Percentiles rank a stretch among this genome's conserved stretches.
These are phyloP conservation scores for Cladophialophora chaetospira DNA, from an alignment of 2,329 filamentous ascomycete genomes.

Conservation along the genomic window DNA sequence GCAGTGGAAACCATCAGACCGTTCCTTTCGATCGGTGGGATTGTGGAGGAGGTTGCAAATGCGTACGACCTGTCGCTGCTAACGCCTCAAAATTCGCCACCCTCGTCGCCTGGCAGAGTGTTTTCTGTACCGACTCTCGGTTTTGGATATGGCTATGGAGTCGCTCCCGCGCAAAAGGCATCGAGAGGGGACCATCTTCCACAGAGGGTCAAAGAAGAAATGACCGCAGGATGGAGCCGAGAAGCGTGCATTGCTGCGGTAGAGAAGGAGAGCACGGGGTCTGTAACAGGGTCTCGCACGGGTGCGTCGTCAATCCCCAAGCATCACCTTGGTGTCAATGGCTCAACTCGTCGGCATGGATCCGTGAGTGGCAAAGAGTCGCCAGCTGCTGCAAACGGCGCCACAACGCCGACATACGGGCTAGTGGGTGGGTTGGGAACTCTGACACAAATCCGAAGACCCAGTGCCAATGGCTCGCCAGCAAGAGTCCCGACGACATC, in stretches of 20 bases:
- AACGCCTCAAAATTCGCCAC: constrained; percentile 70
- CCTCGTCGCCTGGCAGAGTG: constrained; percentile 67
- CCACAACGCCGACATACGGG: constrained; percentile 28
- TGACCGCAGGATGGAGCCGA: constrained; percentile 77
- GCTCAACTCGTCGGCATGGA: constrained; percentile 15
- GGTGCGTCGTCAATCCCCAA: constrained; percentile 44
- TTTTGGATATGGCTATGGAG: constrained; percentile 47
- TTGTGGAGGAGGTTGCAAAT: constrained; percentile 73
- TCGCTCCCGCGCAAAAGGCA: constrained; percentile 37
- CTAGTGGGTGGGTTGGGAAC: constrained; percentile 33
- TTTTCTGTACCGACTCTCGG: constrained; percentile 65
- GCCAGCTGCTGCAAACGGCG: constrained; percentile 31
- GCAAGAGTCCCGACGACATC: constrained; percentile 40
- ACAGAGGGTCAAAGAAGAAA: constrained; percentile 67
- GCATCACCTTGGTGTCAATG: constrained; percentile 33
- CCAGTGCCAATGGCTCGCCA: constrained; percentile 41
- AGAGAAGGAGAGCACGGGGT: constrained; percentile 67
- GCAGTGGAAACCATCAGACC: constrained; percentile 67
- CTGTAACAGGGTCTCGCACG: constrained; percentile 72
- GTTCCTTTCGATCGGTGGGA: constrained; percentile 70
- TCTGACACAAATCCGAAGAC: constrained; percentile 38
- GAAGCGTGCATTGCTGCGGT: constrained; percentile 70
- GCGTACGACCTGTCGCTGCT: constrained; percentile 65
- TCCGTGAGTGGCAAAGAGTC: constrained; percentile 26
- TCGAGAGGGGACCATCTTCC: constrained; percentile 62